Evolutionary conservation across 495 filamentous ascomycete genomes (phyloP), one percentile per base, ranked within the genome.

Genomic region (Daldinia childiae): DNA sequence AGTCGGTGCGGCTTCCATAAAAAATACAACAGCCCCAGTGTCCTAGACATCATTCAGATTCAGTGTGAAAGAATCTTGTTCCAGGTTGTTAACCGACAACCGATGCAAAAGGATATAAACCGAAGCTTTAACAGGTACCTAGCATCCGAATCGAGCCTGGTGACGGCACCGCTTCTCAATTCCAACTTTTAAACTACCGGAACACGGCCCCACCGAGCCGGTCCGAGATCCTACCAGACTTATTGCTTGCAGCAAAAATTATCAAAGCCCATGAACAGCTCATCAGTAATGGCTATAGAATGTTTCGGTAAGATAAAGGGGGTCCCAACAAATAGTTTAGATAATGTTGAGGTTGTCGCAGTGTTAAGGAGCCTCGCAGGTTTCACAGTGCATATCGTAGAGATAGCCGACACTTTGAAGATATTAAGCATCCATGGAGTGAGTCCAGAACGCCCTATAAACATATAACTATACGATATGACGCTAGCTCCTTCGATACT

Each of bases 161-260:
- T 65, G 43, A 66, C 58, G 57, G 19, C 51, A 69, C 62, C 48
- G 71, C 60, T 69, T 24, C 34, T 51, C 39, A 26, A 7, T 45
- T 51, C 61, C 48, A 61, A 68, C 38, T 29, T 58, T 65, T 48
- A 50, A 52, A 69, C 51, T 48, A n/a, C 71, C 66, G 51, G 65
- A 62, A 41, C 39, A 66, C 30, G 57, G 71, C 17, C 48, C 61
- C 38, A 63, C n/a, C 34, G 39, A 58, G 62, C 71, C 71, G 71
- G 26, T 66, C 71, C 71, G 71, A 73, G 65, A 69, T 43, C 71
- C 71, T 73, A 32, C 24, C 21, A 7, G 11, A 6, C 58, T 43
- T 14, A 32, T 54, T 34, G 4, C 14, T n/a, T 17, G 29, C 3
- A 50, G 9, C n/a, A 0, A 36, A 12, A 36, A 14, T 36, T 14